Evolutionary conservation across 2,329 filamentous ascomycete species (phyloP), one percentile per base, ranked within the genome.

Genomic region (Nannizziopsis arthrosporioides): DNA sequence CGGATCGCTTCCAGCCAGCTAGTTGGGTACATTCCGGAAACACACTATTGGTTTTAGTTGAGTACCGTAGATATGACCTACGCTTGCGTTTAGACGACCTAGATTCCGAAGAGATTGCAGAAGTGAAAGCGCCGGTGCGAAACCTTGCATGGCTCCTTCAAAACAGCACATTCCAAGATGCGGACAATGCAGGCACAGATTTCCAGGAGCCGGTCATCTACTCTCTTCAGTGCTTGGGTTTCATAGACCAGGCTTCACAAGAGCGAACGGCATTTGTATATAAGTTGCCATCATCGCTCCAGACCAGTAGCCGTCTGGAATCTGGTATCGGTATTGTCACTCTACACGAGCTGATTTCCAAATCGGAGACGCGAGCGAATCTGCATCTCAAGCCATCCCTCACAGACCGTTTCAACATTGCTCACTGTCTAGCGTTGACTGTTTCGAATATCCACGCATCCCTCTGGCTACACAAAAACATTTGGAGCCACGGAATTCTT

Each of bases 391-490:
- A 56, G 39, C 54, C 55, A 1, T 50, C 52, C 2, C 51, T 61
- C 0, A 53, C 55, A 18, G 55, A 61, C 35, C 54, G 59, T 2
- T 61, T 61, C 42, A 54, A 45, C 45, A 56, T 60, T 39, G 57
- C 56, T 1, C 53, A 59, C 36, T 57, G 54, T 30, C 57, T 60
- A 5, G 59, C 58, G 4, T 22, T 59, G 27, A 60, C 58, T 1
- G 36, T 59, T 11, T 49, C 52, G 6, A 59, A 61, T 32, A 45
- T 61, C 5, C 58, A 61, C 42, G 57, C 49, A 19, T 61, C 57
- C 5, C 50, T 50, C 12, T 61, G 59, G 59, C 47, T 61, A 4
- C 58, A 61, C 47, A 61, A 60, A 39, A 61, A 61, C 18, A 58
- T 61, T 42, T 60, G 59, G 58, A 60, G 58, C 48, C 53, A 54